These are phyloP conservation scores for Phytopythium litorale DNA, from an alignment of 352 stramenopile species.

Conservation along the genomic window DNA sequence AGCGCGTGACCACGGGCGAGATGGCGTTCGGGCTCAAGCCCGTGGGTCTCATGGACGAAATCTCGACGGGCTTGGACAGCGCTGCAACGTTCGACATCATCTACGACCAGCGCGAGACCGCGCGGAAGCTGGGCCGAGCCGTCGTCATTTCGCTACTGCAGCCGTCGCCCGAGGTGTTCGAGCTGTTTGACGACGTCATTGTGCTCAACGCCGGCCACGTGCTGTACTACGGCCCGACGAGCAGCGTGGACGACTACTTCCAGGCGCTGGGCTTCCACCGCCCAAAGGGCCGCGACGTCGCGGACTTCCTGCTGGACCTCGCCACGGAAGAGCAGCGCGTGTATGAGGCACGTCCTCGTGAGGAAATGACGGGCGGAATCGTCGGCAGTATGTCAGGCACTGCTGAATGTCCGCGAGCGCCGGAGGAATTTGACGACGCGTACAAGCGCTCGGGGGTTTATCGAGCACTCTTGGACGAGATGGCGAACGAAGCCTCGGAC, in stretches of 20 bases:
- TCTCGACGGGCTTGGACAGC: constrained; percentile 91
- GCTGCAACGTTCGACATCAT: constrained; percentile 62
- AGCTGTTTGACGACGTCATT: constrained; percentile 76
- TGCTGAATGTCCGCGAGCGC: constrained; percentile 3
- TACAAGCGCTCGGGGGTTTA: constrained; percentile 9
- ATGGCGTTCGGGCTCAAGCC: constrained; percentile 76
- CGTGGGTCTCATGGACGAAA: constrained; percentile 85
- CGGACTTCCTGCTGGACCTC: constrained; percentile 36
- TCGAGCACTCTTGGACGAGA: constrained; percentile 64
- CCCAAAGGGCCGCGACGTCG: constrained; percentile 23
- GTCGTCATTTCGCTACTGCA: constrained; percentile 64
- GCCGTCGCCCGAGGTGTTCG: constrained; percentile 82
- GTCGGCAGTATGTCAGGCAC: background rate
- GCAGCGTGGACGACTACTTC: constrained; percentile 54
- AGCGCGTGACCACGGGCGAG: constrained; percentile 62
- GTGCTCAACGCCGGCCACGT: constrained; percentile 51
- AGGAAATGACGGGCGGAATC: background rate
- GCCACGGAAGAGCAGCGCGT: constrained; percentile 16
- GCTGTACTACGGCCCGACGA: constrained; percentile 27
- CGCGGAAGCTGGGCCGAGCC: constrained; percentile 21
- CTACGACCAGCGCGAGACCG: constrained; percentile 54
- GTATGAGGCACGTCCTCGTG: constrained; percentile 9
- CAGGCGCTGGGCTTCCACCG: constrained; percentile 41
- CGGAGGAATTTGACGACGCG: constrained; percentile 9
- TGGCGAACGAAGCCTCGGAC: constrained; percentile 86